A percentile compares a stretch with the other conserved stretches of the same genome.
Conservation (phyloP, 495 filamentous ascomycete genomes). For the Daldinia loculata region DNA sequence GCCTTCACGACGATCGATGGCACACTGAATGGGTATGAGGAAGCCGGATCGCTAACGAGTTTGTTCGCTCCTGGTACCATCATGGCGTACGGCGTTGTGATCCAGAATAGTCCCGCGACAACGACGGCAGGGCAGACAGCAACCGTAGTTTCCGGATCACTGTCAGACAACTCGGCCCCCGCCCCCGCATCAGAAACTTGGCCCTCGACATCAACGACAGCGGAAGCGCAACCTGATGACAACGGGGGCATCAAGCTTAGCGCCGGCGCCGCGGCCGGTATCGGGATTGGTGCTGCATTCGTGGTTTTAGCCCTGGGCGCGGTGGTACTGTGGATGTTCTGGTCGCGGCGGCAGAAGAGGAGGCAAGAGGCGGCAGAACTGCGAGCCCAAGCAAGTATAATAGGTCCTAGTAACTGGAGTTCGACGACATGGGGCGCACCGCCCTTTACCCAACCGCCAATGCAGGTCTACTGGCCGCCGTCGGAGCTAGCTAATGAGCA, state of each 20-base stretch:
- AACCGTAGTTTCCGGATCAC: background rate
- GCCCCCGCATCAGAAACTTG: conserved; percentile 18
- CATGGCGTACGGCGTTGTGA: conserved; percentile 32
- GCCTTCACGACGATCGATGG: conserved; percentile 33
- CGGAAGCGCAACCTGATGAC: background rate
- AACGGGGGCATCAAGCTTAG: conserved; percentile 8
- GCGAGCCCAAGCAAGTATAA: background rate
- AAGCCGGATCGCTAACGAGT: conserved; percentile 10
- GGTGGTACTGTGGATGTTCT: conserved; percentile 23
- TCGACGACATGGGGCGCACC: conserved; percentile 9
- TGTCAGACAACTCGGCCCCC: background rate
- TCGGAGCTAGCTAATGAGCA: conserved; percentile 14
- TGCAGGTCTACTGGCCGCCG: conserved; percentile 26
- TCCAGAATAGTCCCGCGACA: conserved; percentile 9
- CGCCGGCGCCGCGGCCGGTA: conserved; percentile 17
- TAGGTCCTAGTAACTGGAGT: conserved; percentile 5
- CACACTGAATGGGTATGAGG: conserved; percentile 21
- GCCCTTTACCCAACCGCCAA: background rate
- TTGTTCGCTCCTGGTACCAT: conserved; percentile 26
- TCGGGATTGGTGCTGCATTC: conserved; percentile 24
- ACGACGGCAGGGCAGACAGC: background rate
- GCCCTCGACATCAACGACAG: conserved; percentile 1
- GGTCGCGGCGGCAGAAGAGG: conserved; percentile 20
- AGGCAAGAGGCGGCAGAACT: background rate
- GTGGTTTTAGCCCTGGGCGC: conserved; percentile 15